Conservation (phyloP, 2,329 filamentous ascomycete genomes). For the Fusarium sp. region DNA sequence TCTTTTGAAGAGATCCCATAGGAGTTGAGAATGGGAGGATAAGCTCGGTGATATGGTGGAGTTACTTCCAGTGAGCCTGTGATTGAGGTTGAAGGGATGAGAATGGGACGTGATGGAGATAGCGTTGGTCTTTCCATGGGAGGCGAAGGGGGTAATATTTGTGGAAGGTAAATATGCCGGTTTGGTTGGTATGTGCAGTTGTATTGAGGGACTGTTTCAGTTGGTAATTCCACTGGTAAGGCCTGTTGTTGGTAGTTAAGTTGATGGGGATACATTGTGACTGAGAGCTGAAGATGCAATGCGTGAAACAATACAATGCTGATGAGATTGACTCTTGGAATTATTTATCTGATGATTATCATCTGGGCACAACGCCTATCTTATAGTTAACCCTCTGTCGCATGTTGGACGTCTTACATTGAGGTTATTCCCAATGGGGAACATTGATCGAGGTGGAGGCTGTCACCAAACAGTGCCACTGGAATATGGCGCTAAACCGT, state of each 20-base stretch:
- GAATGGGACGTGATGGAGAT: not conserved
- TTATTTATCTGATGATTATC: not conserved
- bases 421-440: conserved; percentile 12
- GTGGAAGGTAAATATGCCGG: not conserved
- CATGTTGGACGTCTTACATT: not conserved
- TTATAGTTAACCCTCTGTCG: not conserved
- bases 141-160: too few relatives aligned
- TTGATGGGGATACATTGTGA: not conserved
- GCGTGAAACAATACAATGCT: too few relatives aligned
- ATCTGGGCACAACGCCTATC: not conserved
- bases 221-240: not conserved
- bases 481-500: not conserved
- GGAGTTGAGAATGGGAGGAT: not conserved
- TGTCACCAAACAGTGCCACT: not conserved
- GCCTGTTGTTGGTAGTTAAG: not conserved
- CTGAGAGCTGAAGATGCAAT: too few relatives aligned
- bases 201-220: not conserved
- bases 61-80: not conserved
- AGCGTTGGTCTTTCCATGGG: not conserved
- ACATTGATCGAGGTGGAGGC: conserved; percentile 18
- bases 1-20: not conserved
- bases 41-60: conserved; percentile 12
- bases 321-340: not conserved
- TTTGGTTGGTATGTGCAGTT: not conserved
- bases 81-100: conserved; percentile 12